These are phyloP conservation scores for Rhizopogon roseolus DNA, from an alignment of 768 basidiomycete species.

Conservation along the genomic window DNA sequence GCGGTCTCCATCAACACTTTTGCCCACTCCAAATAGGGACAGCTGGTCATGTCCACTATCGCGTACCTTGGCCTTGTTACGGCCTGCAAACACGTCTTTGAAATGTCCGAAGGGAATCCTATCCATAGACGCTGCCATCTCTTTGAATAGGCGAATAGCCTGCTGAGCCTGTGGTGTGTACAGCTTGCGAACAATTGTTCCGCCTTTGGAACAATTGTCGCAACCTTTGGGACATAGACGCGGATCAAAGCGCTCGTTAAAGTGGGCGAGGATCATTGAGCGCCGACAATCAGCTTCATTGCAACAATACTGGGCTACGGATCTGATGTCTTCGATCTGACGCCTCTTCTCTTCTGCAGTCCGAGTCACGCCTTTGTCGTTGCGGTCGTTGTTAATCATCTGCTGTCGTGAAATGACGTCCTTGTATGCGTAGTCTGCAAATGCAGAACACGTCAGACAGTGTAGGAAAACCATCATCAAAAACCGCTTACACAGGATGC, in stretches of 20 bases:
- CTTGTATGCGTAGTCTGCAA: constrained; percentile 56
- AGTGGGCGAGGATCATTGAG: constrained; percentile 82
- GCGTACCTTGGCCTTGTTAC: constrained; percentile 40
- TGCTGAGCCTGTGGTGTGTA: constrained; percentile 54
- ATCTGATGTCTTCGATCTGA: constrained; percentile 57
- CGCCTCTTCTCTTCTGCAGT: constrained; percentile 44
- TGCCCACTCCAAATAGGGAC: constrained; percentile 50
- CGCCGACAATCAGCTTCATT: constrained; percentile 87
- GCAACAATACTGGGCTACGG: constrained; percentile 74
- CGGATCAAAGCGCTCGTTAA: constrained; percentile 75
- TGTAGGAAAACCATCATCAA: neutral
- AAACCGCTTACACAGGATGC: constrained; percentile 70
- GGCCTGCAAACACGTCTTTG: constrained; percentile 62
- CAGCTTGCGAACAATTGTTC: constrained; percentile 45
- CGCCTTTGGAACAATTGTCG: constrained; percentile 72
- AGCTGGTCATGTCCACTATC: constrained; percentile 45
- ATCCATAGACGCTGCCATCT: constrained; percentile 37
- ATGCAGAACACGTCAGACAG: neutral
- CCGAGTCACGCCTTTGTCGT: constrained; percentile 28
- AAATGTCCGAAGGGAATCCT: constrained; percentile 58
- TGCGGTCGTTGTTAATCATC: constrained; percentile 57
- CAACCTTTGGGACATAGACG: constrained; percentile 65
- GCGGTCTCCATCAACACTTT: constrained; percentile 51
- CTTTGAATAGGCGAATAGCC: constrained; percentile 54
- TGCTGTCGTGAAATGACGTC: constrained; percentile 54